Percentiles rank a stretch among this genome's conserved stretches.
Evolutionary conservation across 768 basidiomycete species (phyloP).

Genomic region (Glaciozyma antarctica): DNA sequence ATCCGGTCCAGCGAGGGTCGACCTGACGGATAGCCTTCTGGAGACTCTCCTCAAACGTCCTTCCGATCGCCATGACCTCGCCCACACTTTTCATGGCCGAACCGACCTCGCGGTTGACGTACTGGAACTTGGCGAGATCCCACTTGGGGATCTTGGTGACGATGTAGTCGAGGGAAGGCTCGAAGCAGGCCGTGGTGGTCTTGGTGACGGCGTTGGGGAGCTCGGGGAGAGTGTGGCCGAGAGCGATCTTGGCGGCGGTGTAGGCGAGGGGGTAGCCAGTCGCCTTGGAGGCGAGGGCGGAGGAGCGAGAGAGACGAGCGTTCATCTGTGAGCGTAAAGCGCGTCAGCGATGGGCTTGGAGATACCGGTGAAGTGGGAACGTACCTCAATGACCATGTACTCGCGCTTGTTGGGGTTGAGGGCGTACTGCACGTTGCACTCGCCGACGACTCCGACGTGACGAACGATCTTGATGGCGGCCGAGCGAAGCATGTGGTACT

Average conservation of each 20-base stretch:
- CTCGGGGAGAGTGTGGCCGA: conserved; percentile 94
- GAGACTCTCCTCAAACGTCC: conserved; percentile 95
- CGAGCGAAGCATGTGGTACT: conserved; percentile 97
- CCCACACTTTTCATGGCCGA: conserved; percentile 99
- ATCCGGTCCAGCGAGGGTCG: conserved; percentile 91
- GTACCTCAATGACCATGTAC: conserved; percentile 97
- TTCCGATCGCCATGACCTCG: conserved; percentile 99
- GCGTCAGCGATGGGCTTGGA: conserved; percentile 9
- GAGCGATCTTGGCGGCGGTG: conserved; percentile 96
- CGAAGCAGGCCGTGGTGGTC: conserved; percentile 98
- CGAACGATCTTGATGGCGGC: conserved; percentile 93
- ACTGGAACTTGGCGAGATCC: conserved; percentile 95
- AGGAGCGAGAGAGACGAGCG: conserved; percentile 40
- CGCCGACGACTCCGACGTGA: conserved; percentile 62
- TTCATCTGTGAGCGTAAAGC: conserved; percentile 44
- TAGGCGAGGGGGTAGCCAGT: conserved; percentile 98
- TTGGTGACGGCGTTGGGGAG: conserved; percentile 98
- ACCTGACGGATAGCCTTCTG: conserved; percentile 98
- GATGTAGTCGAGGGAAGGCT: conserved; percentile 96
- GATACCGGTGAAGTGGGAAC: conserved; percentile 6
- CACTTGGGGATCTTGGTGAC: conserved; percentile 99
- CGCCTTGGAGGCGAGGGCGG: conserved; percentile 94
- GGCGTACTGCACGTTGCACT: conserved; percentile 98
- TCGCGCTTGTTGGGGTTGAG: conserved; percentile 84
- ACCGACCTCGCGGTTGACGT: conserved; percentile 88